Evolutionary conservation across 768 basidiomycete species (phyloP).

Genomic region (Fibroporia radiculosa): DNA sequence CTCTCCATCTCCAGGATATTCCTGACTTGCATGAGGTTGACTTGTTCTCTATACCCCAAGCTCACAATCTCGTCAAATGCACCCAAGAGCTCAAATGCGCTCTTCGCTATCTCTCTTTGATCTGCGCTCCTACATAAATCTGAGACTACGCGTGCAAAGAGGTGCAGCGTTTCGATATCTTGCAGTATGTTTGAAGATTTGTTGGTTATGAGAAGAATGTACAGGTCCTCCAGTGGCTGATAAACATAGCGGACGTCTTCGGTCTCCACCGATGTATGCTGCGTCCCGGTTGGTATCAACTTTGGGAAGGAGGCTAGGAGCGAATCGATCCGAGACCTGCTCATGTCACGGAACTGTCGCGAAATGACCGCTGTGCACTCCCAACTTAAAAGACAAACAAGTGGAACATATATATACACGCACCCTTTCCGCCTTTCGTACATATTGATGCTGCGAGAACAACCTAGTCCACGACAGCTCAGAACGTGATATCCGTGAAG

Average conservation of each 20-base stretch:
- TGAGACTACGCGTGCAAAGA: slow-evolving; percentile 89
- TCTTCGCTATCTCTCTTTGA: slow-evolving; percentile 83
- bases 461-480: too few relatives aligned
- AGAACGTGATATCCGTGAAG: too few relatives aligned
- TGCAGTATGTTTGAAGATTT: slow-evolving; percentile 98
- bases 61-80: slow-evolving; percentile 97
- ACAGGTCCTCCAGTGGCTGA: slow-evolving; percentile 93
- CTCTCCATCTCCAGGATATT: slow-evolving; percentile 84
- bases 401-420: slow-evolving; percentile 16
- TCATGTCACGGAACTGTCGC: slow-evolving; percentile 92
- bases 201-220: slow-evolving; percentile 96
- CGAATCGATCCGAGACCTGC: slow-evolving; percentile 87
- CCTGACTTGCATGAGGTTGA: slow-evolving; percentile 72
- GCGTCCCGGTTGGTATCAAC: slow-evolving; percentile 88
- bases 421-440: slow-evolving; percentile 89
- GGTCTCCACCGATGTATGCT: slow-evolving; percentile 96
- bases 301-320: slow-evolving; percentile 96
- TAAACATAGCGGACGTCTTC: slow-evolving; percentile 95
- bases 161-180: slow-evolving; percentile 93
- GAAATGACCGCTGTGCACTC: slow-evolving; percentile 74
- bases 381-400: neutral
- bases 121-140: slow-evolving; percentile 83
- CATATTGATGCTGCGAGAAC: slow-evolving; percentile 93
- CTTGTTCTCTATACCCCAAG: slow-evolving; percentile 76
- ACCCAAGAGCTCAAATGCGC: slow-evolving; percentile 88